Percentiles rank a stretch among this genome's conserved stretches.
Conservation (phyloP, 495 filamentous ascomycete species). For the Penicillium tannophilum region DNA sequence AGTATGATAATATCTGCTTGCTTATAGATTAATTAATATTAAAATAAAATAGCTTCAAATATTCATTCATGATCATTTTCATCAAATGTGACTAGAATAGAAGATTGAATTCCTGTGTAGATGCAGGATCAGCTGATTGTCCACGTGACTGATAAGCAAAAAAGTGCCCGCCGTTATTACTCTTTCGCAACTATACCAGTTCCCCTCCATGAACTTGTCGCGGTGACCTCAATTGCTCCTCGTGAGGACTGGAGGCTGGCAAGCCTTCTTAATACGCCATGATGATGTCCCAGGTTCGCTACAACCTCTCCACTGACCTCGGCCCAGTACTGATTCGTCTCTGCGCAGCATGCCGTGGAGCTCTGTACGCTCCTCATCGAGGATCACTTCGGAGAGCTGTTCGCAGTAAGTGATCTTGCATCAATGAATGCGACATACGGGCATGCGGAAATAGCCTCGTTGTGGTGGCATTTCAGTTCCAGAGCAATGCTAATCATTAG, state of each 20-base stretch:
- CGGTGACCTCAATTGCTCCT: constrained; percentile 69
- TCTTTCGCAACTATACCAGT: constrained; percentile 1
- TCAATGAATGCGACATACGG: background rate
- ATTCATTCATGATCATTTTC: background rate
- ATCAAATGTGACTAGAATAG: background rate
- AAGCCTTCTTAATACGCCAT: constrained; percentile 56
- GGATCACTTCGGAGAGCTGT: constrained; percentile 85
- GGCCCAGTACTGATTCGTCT: constrained; percentile 23
- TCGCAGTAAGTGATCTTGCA: constrained; percentile 66
- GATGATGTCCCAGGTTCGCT: constrained; percentile 58
- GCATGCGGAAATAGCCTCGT: background rate
- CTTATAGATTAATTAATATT: background rate
- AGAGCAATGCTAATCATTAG: constrained; percentile 4
- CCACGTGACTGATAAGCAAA: constrained; percentile 47
- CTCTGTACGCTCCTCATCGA: constrained; percentile 87
- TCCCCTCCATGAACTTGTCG: constrained; percentile 39
- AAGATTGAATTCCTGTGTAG: background rate
- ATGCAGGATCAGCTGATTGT: constrained; percentile 31
- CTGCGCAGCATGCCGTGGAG: constrained; percentile 64
- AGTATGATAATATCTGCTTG: background rate
- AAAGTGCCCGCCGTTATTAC: constrained; percentile 25
- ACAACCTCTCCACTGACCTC: constrained; percentile 8
- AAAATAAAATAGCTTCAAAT: background rate
- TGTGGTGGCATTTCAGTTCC: background rate
- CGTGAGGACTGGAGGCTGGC: constrained; percentile 66